Percentiles rank a stretch among this genome's conserved stretches.
These are phyloP conservation scores for Endocalyx cinctus DNA, from an alignment of 2,329 filamentous ascomycete genomes.

Conservation along the genomic window DNA sequence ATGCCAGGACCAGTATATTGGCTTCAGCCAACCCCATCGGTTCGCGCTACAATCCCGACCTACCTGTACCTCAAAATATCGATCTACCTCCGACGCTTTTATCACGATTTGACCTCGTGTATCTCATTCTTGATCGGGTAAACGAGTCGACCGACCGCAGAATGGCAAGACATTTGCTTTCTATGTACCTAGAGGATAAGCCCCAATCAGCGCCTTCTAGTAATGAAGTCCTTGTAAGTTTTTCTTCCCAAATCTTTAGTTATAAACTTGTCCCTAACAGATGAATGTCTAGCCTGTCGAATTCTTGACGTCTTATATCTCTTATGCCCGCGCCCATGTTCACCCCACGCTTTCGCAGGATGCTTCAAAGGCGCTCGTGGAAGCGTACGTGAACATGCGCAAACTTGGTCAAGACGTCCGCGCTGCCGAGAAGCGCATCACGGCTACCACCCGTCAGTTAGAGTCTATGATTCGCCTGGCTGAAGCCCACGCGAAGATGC, in stretches of 20 bases:
- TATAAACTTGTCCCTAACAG: slow-evolving; percentile 20
- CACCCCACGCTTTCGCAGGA: slow-evolving; percentile 77
- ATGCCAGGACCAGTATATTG: slow-evolving; percentile 90
- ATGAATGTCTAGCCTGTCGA: slow-evolving; percentile 66
- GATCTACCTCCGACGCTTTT: slow-evolving; percentile 92
- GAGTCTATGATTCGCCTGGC: slow-evolving; percentile 97
- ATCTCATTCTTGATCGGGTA: slow-evolving; percentile 89
- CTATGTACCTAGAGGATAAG: slow-evolving; percentile 93
- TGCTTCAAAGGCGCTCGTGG: slow-evolving; percentile 78
- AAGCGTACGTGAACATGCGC: slow-evolving; percentile 91
- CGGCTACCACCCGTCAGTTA: slow-evolving; percentile 90
- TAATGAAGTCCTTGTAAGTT: slow-evolving; percentile 74
- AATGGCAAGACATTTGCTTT: slow-evolving; percentile 85
- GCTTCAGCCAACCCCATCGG: slow-evolving; percentile 97
- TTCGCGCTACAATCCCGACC: slow-evolving; percentile 92
- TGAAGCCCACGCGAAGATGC: slow-evolving; percentile 98
- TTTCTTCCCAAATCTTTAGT: neutral
- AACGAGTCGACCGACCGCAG: slow-evolving; percentile 87
- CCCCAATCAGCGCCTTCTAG: slow-evolving; percentile 74
- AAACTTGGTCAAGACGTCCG: slow-evolving; percentile 85
- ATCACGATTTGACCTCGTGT: slow-evolving; percentile 94
- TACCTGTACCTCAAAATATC: slow-evolving; percentile 96
- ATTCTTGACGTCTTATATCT: slow-evolving; percentile 95
- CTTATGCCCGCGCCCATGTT: slow-evolving; percentile 82
- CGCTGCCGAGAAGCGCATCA: slow-evolving; percentile 89